Evolutionary conservation across 768 basidiomycete genomes (phyloP), one percentile per base, ranked within the genome.

Genomic region (Trametes meyenii): DNA sequence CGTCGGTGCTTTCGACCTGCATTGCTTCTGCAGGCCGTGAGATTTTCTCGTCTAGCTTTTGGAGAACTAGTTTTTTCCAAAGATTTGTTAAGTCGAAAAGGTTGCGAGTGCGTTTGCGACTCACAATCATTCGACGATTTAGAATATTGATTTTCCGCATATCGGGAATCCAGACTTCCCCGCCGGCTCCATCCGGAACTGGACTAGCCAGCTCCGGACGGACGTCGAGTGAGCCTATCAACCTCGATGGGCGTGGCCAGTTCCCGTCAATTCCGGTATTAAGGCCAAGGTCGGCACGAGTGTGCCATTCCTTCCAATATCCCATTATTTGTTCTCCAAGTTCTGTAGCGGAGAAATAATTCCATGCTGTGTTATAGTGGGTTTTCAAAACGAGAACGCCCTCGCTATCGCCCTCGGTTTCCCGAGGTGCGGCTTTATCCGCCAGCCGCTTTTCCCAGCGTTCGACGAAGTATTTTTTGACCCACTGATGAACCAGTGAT

Each of bases 351-450:
- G 63, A 58, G 61, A 76, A 75, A 51, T 68, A 72, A 71, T 74
- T 71, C 75, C 74, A 76, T 39, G 67, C 71, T 11, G 69, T 61
- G 58, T 76, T 73, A 58, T 68, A 75, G 10, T 64, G 21, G 2
- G 74, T 63, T 62, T 74, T 76, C 14, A 76, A 63, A 14, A 76
- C 73, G 39, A 73, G 68, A 55, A 74, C 69, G 21, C 59, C 44
- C 48, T 58, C 39, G 49, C 55, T 21, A 24, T 21, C 23, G 7
- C 7, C n/a, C n/a, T n/a, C n/a, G n/a, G 2, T 11, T 50, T 33
- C 55, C n/a, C n/a, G n/a, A 44, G 12, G 16, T 23, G 44, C 55
- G 55, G 3, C 16, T 23, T 51, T 57, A 42, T 52, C 66, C 35
- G 53, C 42, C 12, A 73, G 56, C 13, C 72, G 48, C 23, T 71